Evolutionary conservation across 2,329 filamentous ascomycete species (phyloP).

Genomic region (Aureobasidium sp.): DNA sequence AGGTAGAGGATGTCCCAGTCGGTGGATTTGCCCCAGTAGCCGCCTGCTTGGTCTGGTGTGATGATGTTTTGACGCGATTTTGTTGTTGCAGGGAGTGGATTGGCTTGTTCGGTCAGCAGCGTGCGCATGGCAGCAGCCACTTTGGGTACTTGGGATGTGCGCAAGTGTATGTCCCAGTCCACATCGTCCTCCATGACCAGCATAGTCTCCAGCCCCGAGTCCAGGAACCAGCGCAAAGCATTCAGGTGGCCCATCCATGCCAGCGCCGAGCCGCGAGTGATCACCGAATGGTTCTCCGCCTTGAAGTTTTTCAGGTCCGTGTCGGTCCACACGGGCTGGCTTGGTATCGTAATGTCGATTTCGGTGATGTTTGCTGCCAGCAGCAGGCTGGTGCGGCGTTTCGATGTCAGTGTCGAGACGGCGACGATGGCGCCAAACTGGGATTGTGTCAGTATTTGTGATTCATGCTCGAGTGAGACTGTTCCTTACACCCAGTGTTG

Average conservation of each 20-base stretch:
- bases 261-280: slow-evolving; percentile 32
- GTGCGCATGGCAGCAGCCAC: slow-evolving; percentile 35
- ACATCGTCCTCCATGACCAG: slow-evolving; percentile 42
- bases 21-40: slow-evolving; percentile 34
- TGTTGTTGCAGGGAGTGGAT: no score
- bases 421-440: slow-evolving; percentile 34
- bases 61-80: slow-evolving; percentile 4
- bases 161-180: slow-evolving; percentile 40
- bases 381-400: slow-evolving; percentile 29
- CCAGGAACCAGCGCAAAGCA: slow-evolving; percentile 35
- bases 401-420: slow-evolving; percentile 31
- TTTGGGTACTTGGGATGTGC: slow-evolving; percentile 36
- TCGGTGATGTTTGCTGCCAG: slow-evolving; percentile 34
- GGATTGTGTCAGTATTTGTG: not conserved
- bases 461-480: no score
- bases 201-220: slow-evolving; percentile 35
- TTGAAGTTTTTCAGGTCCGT: slow-evolving; percentile 27
- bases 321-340: slow-evolving; percentile 33
- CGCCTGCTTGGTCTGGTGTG: slow-evolving; percentile 1
- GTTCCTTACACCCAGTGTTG: slow-evolving; percentile 18
- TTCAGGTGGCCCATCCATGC: slow-evolving; percentile 38
- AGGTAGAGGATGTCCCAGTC: slow-evolving; percentile 36
- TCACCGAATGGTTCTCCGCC: slow-evolving; percentile 24
- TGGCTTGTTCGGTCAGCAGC: slow-evolving; percentile 19
- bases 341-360: slow-evolving; percentile 33